Evolutionary conservation across 208 protist species (phyloP).

Genomic region (Wallacemonas sp.): DNA sequence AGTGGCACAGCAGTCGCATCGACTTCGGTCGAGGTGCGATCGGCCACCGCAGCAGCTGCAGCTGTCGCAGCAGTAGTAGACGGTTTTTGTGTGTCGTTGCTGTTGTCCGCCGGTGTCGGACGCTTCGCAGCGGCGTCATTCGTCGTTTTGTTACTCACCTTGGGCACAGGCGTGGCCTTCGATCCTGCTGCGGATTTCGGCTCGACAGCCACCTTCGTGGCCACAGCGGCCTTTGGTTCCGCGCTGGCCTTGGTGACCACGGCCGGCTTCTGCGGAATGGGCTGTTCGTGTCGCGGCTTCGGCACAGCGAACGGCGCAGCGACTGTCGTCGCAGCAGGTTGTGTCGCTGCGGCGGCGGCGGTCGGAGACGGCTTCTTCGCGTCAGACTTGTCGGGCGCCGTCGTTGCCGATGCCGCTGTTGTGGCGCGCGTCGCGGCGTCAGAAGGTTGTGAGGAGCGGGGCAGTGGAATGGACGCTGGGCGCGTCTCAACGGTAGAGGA

Average conservation of each 20-base stretch:
- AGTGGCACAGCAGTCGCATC: neutral
- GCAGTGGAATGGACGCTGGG: no score
- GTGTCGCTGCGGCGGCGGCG: neutral
- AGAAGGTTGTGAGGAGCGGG: neutral
- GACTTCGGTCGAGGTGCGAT: no score
- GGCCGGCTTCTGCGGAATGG: neutral
- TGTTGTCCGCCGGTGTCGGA: neutral
- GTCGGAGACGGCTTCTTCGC: neutral
- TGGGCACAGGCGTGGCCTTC: neutral
- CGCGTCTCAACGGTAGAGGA: no score
- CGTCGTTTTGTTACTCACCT: neutral
- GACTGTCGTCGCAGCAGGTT: neutral
- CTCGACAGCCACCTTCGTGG: no score
- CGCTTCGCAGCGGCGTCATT: neutral
- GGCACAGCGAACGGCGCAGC: conserved; percentile 20
- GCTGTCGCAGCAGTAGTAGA: no score
- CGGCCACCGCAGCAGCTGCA: no score
- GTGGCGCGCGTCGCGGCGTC: neutral
- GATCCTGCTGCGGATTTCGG: neutral
- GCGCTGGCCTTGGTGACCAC: no score
- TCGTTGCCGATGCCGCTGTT: neutral
- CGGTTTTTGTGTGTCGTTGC: no score
- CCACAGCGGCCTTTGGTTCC: no score
- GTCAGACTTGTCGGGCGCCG: neutral
- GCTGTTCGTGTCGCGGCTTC: conserved; percentile 27